Conservation (phyloP, 2,329 filamentous ascomycete species). For the Fusarium sambucinum region DNA sequence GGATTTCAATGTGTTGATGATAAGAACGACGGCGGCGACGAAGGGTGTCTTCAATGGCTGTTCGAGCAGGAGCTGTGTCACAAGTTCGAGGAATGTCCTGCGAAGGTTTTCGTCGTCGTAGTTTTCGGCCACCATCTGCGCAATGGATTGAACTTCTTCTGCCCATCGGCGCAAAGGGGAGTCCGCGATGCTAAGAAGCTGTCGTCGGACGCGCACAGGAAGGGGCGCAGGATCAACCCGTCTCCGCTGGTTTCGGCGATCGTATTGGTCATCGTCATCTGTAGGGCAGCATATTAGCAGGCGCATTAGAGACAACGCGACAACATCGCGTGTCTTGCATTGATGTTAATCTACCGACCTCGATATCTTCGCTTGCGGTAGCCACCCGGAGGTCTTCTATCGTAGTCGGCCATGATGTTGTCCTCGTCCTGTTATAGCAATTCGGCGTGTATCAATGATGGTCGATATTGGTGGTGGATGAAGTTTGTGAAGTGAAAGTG, state of each 20-base stretch:
- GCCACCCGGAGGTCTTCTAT: constrained; percentile 65
- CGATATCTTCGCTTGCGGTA: constrained; percentile 81
- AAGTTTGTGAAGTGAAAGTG: constrained; percentile 24
- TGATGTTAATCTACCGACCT: constrained; percentile 64
- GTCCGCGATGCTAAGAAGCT: constrained; percentile 84
- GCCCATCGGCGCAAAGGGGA: constrained; percentile 82
- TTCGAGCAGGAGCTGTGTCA: constrained; percentile 82
- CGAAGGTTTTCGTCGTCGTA: constrained; percentile 86
- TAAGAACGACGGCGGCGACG: constrained; percentile 83
- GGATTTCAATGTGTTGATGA: constrained; percentile 81
- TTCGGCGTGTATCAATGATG: constrained; percentile 25
- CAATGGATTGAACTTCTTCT: constrained; percentile 81
- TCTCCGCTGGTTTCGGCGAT: constrained; percentile 78
- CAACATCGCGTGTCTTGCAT: constrained; percentile 13
- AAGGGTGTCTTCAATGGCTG: constrained; percentile 99
- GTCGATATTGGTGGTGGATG: constrained; percentile 3
- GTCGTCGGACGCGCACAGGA: constrained; percentile 78
- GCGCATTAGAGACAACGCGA: constrained; percentile 24
- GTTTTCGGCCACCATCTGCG: constrained; percentile 82
- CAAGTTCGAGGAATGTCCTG: constrained; percentile 77
- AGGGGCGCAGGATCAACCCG: constrained; percentile 78
- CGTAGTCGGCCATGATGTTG: constrained; percentile 66
- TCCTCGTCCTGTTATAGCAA: constrained; percentile 24
- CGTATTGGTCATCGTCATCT: constrained; percentile 81
- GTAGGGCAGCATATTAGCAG: constrained; percentile 37